Evolutionary conservation across 2,329 filamentous ascomycete genomes (phyloP), one percentile per base, ranked within the genome.

Genomic region (Ceratocystis albifundus): DNA sequence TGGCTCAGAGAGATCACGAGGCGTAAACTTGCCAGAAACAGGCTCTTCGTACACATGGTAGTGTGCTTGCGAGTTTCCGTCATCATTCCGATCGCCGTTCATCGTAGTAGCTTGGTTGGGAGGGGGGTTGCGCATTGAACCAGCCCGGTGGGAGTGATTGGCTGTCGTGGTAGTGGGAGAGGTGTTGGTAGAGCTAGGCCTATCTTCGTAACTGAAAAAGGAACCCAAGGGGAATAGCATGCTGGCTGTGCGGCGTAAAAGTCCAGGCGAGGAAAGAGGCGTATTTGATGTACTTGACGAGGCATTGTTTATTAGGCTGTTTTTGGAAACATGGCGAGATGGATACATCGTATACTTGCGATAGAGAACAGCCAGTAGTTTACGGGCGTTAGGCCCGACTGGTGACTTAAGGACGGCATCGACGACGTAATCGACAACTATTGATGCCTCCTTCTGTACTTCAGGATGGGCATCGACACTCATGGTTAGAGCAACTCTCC

Each of bases 381-480:
- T 78, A 70, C 90, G 87, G 3, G 89, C 87, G 68, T 87, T 81
- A 6, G 81, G 77, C 8, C 88, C 88, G 59, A 96, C 80, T 1
- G 87, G 82, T 0, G 93, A 96, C 63, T 88, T 83, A 4, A 96
- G 77, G 12, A 99, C 79, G 0, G 86, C 83, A 63, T 88, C 82
- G 72, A 96, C 87, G 30, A 97, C 82, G 71, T 88, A 89, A 74
- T 99, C 94, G 36, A 96, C 84, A 57, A 97, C 86, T n/a, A 88
- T 81, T 4, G 85, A 86, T 8, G 91, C 93, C 74, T 94, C 89
- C 70, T 88, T 83, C 69, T 95, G 89, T 44, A 97, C 89, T 73
- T 97, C 93, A 1, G 93, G 91, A 73, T 96, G 92, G 50, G 94
- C 93, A 73, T 99, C 94, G 20, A 96, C 90, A 57, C 90, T 93